Conservation (phyloP, 768 basidiomycete species). For the Auricularia cornea region DNA sequence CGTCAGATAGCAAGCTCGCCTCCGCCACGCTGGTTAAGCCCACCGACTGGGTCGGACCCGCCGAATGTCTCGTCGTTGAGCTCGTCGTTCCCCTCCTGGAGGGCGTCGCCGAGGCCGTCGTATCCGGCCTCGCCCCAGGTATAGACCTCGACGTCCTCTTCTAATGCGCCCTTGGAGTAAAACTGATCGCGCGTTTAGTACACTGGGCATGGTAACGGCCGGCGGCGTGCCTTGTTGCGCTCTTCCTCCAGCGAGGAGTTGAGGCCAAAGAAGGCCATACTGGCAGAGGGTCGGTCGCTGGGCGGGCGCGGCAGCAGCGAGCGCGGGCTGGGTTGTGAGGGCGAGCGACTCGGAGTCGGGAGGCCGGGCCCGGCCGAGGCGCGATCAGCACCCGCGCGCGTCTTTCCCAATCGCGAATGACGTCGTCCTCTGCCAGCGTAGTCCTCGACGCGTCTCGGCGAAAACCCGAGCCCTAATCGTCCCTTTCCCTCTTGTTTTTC, state of each 20-base stretch:
- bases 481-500: neutral
- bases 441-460: neutral
- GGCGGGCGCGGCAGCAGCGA: too few relatives aligned
- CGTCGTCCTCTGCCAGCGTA: neutral
- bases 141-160: constrained; percentile 83
- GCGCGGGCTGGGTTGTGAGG: too few relatives aligned
- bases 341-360: too few relatives aligned
- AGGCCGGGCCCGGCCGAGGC: too few relatives aligned
- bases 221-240: neutral
- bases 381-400: neutral
- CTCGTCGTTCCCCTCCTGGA: constrained; percentile 87
- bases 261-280: neutral
- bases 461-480: neutral
- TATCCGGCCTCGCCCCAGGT: constrained; percentile 89
- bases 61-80: constrained; percentile 98
- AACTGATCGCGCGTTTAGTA: neutral
- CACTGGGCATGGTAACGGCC: neutral
- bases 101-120: constrained; percentile 79
- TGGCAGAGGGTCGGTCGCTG: too few relatives aligned
- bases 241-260: neutral
- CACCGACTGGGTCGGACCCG: constrained; percentile 57
- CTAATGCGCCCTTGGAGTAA: constrained; percentile 8
- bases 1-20: constrained; percentile 10
- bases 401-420: neutral
- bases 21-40: constrained; percentile 23